Conservation (phyloP, 2,329 filamentous ascomycete species). For the Cercospora zeina region DNA sequence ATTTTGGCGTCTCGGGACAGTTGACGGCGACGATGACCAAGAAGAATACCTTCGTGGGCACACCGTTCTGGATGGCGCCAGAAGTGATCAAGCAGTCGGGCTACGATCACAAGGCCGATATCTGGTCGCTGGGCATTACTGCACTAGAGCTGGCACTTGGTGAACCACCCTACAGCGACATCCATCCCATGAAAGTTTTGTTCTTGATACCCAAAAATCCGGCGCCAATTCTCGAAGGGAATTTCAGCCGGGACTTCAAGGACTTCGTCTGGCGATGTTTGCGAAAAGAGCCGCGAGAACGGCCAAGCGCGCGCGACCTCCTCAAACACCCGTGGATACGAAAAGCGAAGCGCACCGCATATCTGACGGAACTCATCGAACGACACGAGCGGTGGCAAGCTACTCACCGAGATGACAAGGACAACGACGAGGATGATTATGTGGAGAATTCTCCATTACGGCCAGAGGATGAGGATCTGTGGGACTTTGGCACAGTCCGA, state of each 20-base stretch:
- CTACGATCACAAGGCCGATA: constrained; percentile 96
- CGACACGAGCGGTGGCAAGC: constrained; percentile 84
- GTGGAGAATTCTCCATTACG: constrained; percentile 47
- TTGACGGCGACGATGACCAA: constrained; percentile 98
- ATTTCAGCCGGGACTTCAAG: constrained; percentile 52
- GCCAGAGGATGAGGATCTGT: constrained; percentile 77
- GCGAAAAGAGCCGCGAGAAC: constrained; percentile 82
- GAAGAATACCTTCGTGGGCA: constrained; percentile 98
- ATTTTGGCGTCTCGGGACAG: constrained; percentile 96
- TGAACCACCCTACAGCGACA: constrained; percentile 92
- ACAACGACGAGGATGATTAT: constrained; percentile 61
- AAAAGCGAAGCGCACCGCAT: constrained; percentile 91
- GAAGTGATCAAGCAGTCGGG: constrained; percentile 98
- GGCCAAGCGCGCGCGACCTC: constrained; percentile 82
- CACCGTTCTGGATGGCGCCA: constrained; percentile 98
- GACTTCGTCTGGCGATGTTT: constrained; percentile 66
- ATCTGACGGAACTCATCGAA: constrained; percentile 93
- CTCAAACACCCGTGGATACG: constrained; percentile 88
- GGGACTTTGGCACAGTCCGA: constrained; percentile 96
- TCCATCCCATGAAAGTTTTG: constrained; percentile 97
- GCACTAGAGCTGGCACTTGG: constrained; percentile 88
- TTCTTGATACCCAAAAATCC: constrained; percentile 96
- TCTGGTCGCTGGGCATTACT: constrained; percentile 95
- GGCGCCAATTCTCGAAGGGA: constrained; percentile 67
- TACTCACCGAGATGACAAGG: constrained; percentile 70